Evolutionary conservation across 1,139 yeast species (phyloP).

Genomic region (Hemisphaericaspora xylofermentans): DNA sequence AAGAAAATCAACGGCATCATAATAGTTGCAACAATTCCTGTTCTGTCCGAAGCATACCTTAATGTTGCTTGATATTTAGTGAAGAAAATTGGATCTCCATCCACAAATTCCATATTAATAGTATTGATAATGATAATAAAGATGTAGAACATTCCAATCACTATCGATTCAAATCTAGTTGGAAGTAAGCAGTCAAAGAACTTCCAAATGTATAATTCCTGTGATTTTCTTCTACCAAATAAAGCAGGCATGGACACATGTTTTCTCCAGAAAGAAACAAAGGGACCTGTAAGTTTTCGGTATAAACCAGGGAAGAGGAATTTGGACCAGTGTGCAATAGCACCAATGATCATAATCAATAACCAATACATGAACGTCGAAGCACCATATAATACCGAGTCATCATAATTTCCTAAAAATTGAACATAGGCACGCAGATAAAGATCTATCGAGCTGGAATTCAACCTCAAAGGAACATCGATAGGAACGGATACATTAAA

Average conservation of each 20-base stretch:
- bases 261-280: conserved; percentile 27
- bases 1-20: conserved; percentile 35
- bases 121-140: conserved; percentile 42
- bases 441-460: conserved; percentile 12
- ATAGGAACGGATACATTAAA: conserved; percentile 22
- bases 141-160: conserved; percentile 37
- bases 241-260: conserved; percentile 34
- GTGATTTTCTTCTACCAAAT: conserved; percentile 22
- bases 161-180: conserved; percentile 25
- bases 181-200: conserved; percentile 29
- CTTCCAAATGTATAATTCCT: conserved; percentile 19
- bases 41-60: conserved; percentile 32
- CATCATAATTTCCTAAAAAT: conserved; percentile 35
- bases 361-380: conserved; percentile 53
- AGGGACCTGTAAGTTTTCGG: conserved; percentile 22
- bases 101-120: conserved; percentile 19
- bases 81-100: conserved; percentile 26
- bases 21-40: conserved; percentile 32
- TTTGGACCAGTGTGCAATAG: conserved; percentile 42
- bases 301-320: conserved; percentile 26
- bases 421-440: conserved; percentile 24
- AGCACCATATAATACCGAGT: conserved; percentile 48
- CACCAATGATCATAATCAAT: conserved; percentile 39
- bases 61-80: conserved; percentile 19
- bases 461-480: conserved; percentile 24